These are phyloP conservation scores for Amanita molliuscula DNA, from an alignment of 768 basidiomycete genomes.

Conservation along the genomic window DNA sequence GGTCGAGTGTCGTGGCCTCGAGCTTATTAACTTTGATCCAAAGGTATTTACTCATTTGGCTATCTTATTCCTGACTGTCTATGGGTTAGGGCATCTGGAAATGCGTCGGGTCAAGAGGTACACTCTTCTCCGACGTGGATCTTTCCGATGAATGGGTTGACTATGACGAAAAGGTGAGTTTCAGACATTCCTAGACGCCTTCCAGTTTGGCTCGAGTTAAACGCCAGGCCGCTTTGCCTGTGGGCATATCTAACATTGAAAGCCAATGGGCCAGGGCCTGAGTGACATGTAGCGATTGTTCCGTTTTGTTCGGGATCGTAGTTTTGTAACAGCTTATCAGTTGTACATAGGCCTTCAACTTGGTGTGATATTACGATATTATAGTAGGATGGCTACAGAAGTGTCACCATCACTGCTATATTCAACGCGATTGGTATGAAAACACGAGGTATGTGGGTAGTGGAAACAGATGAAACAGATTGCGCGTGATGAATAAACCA, in stretches of 20 bases:
- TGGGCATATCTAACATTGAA: slow-evolving; percentile 59
- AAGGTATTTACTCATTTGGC: slow-evolving; percentile 11
- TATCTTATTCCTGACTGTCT: background rate
- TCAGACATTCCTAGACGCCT: background rate
- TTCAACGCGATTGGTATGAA: slow-evolving; percentile 18
- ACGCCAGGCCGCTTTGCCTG: slow-evolving; percentile 46
- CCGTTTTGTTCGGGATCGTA: background rate
- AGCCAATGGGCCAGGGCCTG: slow-evolving; percentile 61
- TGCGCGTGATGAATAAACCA: slow-evolving; percentile 10
- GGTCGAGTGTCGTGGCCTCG: slow-evolving; percentile 81
- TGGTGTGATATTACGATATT: slow-evolving; percentile 23
- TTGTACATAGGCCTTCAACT: slow-evolving; percentile 16
- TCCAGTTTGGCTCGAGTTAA: slow-evolving; percentile 7
- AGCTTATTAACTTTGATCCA: slow-evolving; percentile 72
- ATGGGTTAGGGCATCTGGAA: slow-evolving; percentile 61
- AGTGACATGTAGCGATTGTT: slow-evolving; percentile 3
- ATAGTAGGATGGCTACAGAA: slow-evolving; percentile 26
- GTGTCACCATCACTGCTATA: slow-evolving; percentile 27
- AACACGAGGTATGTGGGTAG: slow-evolving; percentile 8
- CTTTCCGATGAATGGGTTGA: slow-evolving; percentile 72
- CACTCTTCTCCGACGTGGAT: slow-evolving; percentile 55
- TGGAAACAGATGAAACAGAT: slow-evolving; percentile 8
- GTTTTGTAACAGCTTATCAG: background rate
- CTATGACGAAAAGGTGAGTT: slow-evolving; percentile 79
- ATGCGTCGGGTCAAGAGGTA: slow-evolving; percentile 52